Conservation (phyloP, 306 rosid genomes). For the Sphenostylis stenocarpa region DNA sequence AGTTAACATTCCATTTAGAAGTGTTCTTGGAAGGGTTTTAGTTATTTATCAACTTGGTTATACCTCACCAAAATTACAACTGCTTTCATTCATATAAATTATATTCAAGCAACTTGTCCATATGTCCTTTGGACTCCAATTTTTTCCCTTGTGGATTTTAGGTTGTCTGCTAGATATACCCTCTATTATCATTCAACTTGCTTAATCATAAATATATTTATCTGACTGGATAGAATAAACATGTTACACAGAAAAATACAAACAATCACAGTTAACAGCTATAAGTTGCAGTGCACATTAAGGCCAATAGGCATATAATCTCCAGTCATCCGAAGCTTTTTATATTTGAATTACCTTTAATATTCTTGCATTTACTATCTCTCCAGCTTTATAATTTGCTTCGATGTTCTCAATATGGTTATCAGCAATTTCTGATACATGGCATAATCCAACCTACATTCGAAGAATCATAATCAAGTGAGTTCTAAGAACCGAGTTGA, state of each 20-base stretch:
- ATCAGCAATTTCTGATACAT: constrained; percentile 80
- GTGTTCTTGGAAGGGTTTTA: background rate
- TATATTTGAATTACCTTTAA: constrained; percentile 61
- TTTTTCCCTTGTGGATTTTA: background rate
- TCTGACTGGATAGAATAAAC: background rate
- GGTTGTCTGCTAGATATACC: background rate
- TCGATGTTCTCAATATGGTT: constrained; percentile 57
- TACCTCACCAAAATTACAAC: constrained; percentile 2
- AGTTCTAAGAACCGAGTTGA: constrained; percentile 15
- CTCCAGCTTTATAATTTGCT: constrained; percentile 66
- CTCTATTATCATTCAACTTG: background rate
- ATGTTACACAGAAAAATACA: background rate
- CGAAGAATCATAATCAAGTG: constrained; percentile 19
- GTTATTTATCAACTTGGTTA: background rate
- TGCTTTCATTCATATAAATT: background rate
- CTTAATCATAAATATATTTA: background rate
- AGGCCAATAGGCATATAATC: background rate
- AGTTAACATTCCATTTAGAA: background rate
- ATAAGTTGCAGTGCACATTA: background rate
- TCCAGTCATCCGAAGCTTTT: constrained; percentile 12
- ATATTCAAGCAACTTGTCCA: constrained; percentile 2
- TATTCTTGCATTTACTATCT: constrained; percentile 71
- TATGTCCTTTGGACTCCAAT: background rate
- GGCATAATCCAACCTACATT: constrained; percentile 89
- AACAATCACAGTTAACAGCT: background rate